These are phyloP conservation scores for Lupinus albus DNA, from an alignment of 306 rosid species.

Conservation along the genomic window DNA sequence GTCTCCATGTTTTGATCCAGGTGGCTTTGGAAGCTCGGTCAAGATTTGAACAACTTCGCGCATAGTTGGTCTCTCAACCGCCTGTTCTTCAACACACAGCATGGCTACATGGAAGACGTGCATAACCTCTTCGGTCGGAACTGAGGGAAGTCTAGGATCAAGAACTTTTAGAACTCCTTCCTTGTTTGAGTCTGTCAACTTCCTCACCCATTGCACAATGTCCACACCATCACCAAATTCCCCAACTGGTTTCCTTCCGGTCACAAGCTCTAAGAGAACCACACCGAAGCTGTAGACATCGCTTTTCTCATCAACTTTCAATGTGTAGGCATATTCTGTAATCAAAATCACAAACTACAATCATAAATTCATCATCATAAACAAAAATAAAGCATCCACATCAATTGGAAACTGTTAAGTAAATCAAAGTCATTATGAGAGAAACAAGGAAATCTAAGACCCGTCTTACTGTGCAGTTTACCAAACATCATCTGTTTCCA, in stretches of 20 bases:
- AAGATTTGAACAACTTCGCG: conserved; percentile 86
- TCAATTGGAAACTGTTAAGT: conserved; percentile 1
- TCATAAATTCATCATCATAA: neutral
- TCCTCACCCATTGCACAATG: conserved; percentile 82
- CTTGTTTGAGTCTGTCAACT: conserved; percentile 56
- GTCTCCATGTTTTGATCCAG: conserved; percentile 57
- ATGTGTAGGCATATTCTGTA: conserved; percentile 87
- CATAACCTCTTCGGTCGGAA: conserved; percentile 56
- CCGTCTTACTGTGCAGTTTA: neutral
- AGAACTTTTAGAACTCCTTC: conserved; percentile 53
- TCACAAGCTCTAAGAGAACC: conserved; percentile 73
- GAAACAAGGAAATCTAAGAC: neutral
- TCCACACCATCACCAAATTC: conserved; percentile 94
- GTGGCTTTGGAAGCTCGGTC: conserved; percentile 74
- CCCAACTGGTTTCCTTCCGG: conserved; percentile 83
- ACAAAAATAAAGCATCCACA: conserved; percentile 1
- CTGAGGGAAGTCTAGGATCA: conserved; percentile 58
- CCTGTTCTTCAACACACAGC: conserved; percentile 82
- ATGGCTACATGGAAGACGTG: conserved; percentile 81
- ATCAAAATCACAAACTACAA: conserved; percentile 33
- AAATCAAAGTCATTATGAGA: neutral
- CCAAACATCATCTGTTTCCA: conserved; percentile 11
- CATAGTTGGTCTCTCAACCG: conserved; percentile 79
- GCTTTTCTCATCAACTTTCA: conserved; percentile 86
- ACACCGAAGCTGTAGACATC: conserved; percentile 92